Conservation (phyloP, 164 flowering plant species). For the Akebia trifoliata region DNA sequence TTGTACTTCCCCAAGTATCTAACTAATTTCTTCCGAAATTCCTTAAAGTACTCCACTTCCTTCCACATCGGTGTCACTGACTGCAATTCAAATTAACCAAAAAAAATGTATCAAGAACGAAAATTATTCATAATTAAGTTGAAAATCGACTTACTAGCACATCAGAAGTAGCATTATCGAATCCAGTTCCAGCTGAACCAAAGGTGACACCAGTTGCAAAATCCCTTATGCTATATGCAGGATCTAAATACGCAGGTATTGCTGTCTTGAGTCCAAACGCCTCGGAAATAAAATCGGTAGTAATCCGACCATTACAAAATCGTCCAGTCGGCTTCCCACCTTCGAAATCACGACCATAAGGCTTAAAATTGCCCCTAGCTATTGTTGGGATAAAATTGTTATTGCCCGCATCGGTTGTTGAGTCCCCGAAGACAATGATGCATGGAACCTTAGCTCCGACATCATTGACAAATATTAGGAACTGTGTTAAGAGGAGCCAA, state of each 20-base stretch:
- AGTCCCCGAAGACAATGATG: conserved; percentile 61
- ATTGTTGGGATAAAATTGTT: conserved; percentile 46
- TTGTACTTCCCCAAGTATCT: too few relatives aligned
- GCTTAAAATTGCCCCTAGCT: conserved; percentile 45
- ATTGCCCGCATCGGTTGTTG: conserved; percentile 59
- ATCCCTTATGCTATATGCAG: conserved; percentile 34
- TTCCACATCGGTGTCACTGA: too few relatives aligned
- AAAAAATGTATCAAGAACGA: too few relatives aligned
- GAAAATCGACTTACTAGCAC: conserved; percentile 39
- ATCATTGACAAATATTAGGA: not conserved
- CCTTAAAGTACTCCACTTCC: too few relatives aligned
- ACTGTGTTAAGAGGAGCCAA: conserved; percentile 1
- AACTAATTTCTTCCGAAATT: too few relatives aligned
- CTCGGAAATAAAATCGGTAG: conserved; percentile 54
- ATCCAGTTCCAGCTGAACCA: conserved; percentile 66
- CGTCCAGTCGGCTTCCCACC: conserved; percentile 51
- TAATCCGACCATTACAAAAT: conserved; percentile 51
- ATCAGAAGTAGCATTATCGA: conserved; percentile 54
- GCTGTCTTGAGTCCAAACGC: conserved; percentile 45
- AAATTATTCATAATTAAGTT: too few relatives aligned
- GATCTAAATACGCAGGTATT: conserved; percentile 58
- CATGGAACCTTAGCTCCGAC: conserved; percentile 23
- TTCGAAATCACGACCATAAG: conserved; percentile 56
- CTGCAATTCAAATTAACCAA: too few relatives aligned
- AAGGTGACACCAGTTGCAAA: conserved; percentile 57